Evolutionary conservation across 805 yeast species (phyloP), one percentile per base, ranked within the genome.

Genomic region (Maudiozyma saulgeensis): DNA sequence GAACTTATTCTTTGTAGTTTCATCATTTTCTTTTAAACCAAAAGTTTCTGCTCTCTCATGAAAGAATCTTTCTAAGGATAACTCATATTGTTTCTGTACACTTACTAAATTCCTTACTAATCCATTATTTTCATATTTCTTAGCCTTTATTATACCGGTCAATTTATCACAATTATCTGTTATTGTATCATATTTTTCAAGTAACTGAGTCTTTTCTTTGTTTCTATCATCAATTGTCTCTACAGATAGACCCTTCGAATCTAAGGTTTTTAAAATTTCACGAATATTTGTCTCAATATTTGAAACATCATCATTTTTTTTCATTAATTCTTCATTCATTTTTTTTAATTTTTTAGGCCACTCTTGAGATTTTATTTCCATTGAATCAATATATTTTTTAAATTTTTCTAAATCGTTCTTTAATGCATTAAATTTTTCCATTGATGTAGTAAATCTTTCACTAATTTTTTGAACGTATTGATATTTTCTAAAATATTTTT

Each of bases 331-430:
- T 6, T 62, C 64, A 32, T 73, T 70, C 51, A 85, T 75, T 54
- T 79, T 79, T n/a, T 73, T 69, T 45, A 87, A 61, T 42, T 79
- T 76, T 16, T 65, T 55, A 2, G 76, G 72, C 93, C 96, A 85
- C 60, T 80, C 81, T 13, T 63, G 55, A 55, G 81, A 82, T 52
- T 87, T 73, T n/a, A 70, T 69, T 56, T 80, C 78, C 78, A 85
- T 81, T 7, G 79, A 73, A 42, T 79, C 79, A 47, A 85, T 80
- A 60, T 84, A 87, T n/a, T 80, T 82, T 56, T 78, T 75, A 58
- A 87, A 84, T 63, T 84, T 84, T 42, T 70, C 69, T 41, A 84
- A 71, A 63, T 88, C 96, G 53, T 78, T 78, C 54, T 82, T 84
- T 49, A 88, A 68, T 1, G 87, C 85, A 52, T 71, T 72, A 5